A percentile compares a stretch with the other conserved stretches of the same genome.
Evolutionary conservation across 495 filamentous ascomycete species (phyloP).

Genomic region (Trichoderma asperelloides): DNA sequence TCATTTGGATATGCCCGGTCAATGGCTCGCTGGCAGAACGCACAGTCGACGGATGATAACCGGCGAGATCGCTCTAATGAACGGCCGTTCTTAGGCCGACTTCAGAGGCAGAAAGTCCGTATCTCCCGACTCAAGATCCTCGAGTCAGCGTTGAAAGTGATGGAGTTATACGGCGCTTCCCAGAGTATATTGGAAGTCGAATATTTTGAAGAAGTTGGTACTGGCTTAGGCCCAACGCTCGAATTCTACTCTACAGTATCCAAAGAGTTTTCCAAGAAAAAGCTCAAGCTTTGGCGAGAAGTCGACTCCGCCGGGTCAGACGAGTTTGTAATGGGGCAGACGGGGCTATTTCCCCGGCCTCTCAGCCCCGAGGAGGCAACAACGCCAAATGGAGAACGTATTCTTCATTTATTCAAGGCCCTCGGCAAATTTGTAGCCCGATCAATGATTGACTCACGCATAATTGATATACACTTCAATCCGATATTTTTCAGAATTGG

Average conservation of each 20-base stretch:
- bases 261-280: conserved; percentile 94
- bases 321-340: conserved; percentile 80
- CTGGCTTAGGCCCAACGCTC: conserved; percentile 88
- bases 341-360: conserved; percentile 86
- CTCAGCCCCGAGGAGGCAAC: conserved; percentile 71
- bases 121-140: conserved; percentile 88
- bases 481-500: conserved; percentile 95
- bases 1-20: conserved; percentile 97
- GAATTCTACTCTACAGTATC: conserved; percentile 99
- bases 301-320: conserved; percentile 66
- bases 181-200: conserved; percentile 95
- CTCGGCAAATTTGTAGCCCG: conserved; percentile 96
- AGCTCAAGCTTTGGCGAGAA: conserved; percentile 91
- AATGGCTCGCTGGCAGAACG: conserved; percentile 95
- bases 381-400: conserved; percentile 68
- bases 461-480: conserved; percentile 97
- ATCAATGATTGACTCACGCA: conserved; percentile 96
- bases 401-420: conserved; percentile 82
- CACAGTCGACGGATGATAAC: conserved; percentile 68
- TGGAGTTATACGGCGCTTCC: conserved; percentile 96
- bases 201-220: conserved; percentile 98
- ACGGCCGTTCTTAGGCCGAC: conserved; percentile 80
- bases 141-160: conserved; percentile 97
- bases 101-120: conserved; percentile 95
- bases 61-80: conserved; percentile 82